Conservation (phyloP, 306 rosid species). For the Notholithocarpus densiflorus region DNA sequence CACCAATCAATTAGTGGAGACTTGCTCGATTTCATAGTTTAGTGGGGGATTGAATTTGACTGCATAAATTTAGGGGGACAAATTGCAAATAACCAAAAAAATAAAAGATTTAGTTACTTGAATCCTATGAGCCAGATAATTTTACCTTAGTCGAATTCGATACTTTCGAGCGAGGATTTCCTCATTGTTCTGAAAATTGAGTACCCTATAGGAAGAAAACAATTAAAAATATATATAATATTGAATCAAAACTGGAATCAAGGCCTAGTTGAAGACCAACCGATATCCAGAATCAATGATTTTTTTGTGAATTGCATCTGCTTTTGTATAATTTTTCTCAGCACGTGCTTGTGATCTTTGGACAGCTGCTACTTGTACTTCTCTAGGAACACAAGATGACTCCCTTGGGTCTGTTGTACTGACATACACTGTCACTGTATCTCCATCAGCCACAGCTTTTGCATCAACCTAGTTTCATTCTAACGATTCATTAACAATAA, state of each 20-base stretch:
- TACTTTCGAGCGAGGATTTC: conserved; percentile 78
- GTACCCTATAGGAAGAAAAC: conserved; percentile 41
- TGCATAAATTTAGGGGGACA: too few relatives aligned
- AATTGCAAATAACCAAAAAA: too few relatives aligned
- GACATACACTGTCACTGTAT: conserved; percentile 79
- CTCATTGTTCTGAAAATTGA: conserved; percentile 41
- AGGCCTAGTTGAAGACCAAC: conserved; percentile 32
- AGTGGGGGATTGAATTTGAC: too few relatives aligned
- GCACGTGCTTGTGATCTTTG: conserved; percentile 61
- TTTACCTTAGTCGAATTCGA: conserved; percentile 82
- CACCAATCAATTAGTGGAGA: too few relatives aligned
- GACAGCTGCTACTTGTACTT: conserved; percentile 48
- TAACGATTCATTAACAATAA: not conserved
- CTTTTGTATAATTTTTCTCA: conserved; percentile 39
- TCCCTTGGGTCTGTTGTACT: conserved; percentile 73
- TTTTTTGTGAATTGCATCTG: conserved; percentile 68
- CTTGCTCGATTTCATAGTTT: too few relatives aligned
- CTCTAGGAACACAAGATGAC: conserved; percentile 51
- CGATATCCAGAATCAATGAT: conserved; percentile 80
- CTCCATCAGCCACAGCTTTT: conserved; percentile 90
- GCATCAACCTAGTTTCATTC: conserved; percentile 59
- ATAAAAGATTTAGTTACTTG: conserved; percentile 17
- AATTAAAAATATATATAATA: not conserved
- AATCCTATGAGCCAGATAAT: not conserved
- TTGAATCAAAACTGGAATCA: not conserved